Base-by-base conservation (phyloP, 192 early-diverging fungal species). In the Geosiphon pyriformis region DNA sequence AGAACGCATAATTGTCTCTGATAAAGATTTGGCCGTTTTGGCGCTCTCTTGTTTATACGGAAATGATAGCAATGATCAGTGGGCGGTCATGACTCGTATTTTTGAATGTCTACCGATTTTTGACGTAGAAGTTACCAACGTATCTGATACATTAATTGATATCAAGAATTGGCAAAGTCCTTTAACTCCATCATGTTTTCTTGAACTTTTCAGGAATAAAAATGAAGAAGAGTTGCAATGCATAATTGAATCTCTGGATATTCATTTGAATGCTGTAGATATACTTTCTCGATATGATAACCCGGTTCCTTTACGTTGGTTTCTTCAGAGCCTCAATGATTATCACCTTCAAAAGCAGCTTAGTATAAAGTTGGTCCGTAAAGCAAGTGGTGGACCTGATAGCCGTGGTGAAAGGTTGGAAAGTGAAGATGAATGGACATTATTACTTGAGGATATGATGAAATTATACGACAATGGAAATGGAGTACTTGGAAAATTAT, bases 341-440 rank as follows among this genome's bases (percentile, higher is more conserved):
- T 67, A 74, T 8, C 67, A 60, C 20, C 62, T 62, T n/a, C 85
- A 85, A 59, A 78, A 78, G n/a, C 79, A 84, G 46, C 73, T 91
- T 55, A 78, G 87, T 57, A 70, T 80, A 17, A 78, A 74, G 59
- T 83, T 85, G 82, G 80, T 82, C 31, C 62, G 78, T 6, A 73
- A 78, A 42, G 76, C 80, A 37, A 72, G 81, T 27, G 70, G 74
- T 66, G 78, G 72, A 34, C 74, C 79, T 1, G 78, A 83, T 66
- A 77, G 61, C 33, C 76, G 76, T 59, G 80, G 84, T 23, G 78
- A 72, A 15, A 75, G 80, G 3, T 81, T 81, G 51, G 77, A 85
- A 46, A 75, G 65, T 33, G 86, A 89, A 37, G 84, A 88, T 65
- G 85, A 87, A 35, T 91, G 88, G 87, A 72, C 71, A 34, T 71